Evolutionary conservation across 2,329 filamentous ascomycete genomes (phyloP).

Genomic region (Coccinonectria pachysandricola): DNA sequence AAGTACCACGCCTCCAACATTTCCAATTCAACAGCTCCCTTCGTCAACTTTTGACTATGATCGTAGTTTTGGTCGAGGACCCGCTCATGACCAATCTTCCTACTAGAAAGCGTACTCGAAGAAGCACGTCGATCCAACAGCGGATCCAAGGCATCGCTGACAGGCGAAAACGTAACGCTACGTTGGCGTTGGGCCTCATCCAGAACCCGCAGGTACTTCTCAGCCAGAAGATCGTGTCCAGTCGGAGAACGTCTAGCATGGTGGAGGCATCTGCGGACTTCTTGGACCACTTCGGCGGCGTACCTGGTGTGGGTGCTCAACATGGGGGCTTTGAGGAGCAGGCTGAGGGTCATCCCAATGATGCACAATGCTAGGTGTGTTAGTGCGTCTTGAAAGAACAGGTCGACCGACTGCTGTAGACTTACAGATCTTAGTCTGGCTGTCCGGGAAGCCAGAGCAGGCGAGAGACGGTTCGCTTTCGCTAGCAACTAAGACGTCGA

Average conservation of each 20-base stretch:
- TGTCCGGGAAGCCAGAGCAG: slow-evolving; percentile 12
- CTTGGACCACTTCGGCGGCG: slow-evolving; percentile 8
- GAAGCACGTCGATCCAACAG: slow-evolving; percentile 8
- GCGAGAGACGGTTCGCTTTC: slow-evolving; percentile 13
- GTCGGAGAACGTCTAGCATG: slow-evolving; percentile 12
- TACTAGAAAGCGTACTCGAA: background rate
- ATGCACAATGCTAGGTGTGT: slow-evolving; percentile 12
- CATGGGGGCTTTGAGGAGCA: slow-evolving; percentile 13
- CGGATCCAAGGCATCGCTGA: slow-evolving; percentile 9
- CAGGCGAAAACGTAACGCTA: slow-evolving; percentile 4
- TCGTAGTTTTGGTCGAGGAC: too few relatives aligned
- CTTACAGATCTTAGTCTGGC: slow-evolving; percentile 14
- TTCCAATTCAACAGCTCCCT: slow-evolving; percentile 10
- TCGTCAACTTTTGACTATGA: too few relatives aligned
- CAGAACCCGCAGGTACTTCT: slow-evolving; percentile 10
- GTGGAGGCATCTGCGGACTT: slow-evolving; percentile 13
- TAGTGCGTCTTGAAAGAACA: background rate
- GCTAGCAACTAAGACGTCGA: slow-evolving; percentile 12
- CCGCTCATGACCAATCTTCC: background rate
- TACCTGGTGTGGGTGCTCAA: slow-evolving; percentile 11
- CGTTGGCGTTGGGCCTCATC: slow-evolving; percentile 11
- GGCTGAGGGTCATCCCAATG: slow-evolving; percentile 14
- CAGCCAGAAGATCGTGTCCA: slow-evolving; percentile 5
- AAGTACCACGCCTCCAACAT: slow-evolving; percentile 16
- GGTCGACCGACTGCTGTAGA: background rate